These are phyloP conservation scores for Penicillium sclerotiorum DNA, from an alignment of 2,329 filamentous ascomycete species.

Conservation along the genomic window DNA sequence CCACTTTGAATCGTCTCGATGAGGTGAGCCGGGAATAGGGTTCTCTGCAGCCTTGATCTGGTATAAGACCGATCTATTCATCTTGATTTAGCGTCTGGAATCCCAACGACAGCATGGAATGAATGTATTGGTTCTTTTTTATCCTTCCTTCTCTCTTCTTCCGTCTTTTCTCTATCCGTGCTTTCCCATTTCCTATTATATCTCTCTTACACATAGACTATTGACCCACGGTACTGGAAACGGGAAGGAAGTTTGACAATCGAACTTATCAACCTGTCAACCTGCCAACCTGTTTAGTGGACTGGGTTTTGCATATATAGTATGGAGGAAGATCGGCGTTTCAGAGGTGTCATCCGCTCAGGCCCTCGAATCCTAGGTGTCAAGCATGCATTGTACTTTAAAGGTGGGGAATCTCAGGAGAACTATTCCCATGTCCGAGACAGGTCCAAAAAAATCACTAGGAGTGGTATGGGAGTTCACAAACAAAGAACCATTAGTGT, in stretches of 20 bases:
- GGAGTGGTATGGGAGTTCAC: too few relatives aligned
- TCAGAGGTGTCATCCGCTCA: slow-evolving; percentile 17
- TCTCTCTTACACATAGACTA: slow-evolving; percentile 17
- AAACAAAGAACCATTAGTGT: neutral
- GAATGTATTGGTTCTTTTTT: neutral
- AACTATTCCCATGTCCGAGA: neutral
- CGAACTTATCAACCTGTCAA: slow-evolving; percentile 7
- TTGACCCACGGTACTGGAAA: slow-evolving; percentile 5
- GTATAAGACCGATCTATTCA: too few relatives aligned
- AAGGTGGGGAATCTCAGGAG: neutral
- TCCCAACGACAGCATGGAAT: too few relatives aligned
- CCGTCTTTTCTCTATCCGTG: neutral
- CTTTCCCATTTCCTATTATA: too few relatives aligned
- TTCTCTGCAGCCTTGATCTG: too few relatives aligned
- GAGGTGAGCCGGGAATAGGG: slow-evolving; percentile 24
- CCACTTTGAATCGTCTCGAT: slow-evolving; percentile 42
- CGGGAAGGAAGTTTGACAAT: slow-evolving; percentile 3
- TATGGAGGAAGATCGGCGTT: slow-evolving; percentile 6
- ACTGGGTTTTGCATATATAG: slow-evolving; percentile 5
- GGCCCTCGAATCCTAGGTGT: neutral
- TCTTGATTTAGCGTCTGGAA: too few relatives aligned
- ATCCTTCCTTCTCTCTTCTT: neutral
- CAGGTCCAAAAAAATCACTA: neutral
- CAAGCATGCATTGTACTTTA: too few relatives aligned
- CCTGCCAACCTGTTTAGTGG: too few relatives aligned